Base-by-base conservation (phyloP, 768 basidiomycete species). In the Termitomyces sp. region DNA sequence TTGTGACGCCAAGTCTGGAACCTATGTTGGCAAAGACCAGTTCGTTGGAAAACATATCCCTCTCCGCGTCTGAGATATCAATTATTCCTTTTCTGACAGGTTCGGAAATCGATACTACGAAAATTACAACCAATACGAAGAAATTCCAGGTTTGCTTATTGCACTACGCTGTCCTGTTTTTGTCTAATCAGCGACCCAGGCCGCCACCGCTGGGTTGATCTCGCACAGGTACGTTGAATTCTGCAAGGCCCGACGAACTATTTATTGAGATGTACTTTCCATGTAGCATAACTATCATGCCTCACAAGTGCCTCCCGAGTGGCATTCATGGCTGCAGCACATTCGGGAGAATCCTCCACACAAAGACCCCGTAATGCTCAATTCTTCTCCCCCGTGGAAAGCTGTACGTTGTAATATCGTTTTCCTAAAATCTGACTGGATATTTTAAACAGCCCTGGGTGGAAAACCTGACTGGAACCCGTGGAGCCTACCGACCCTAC, bases 131-230 rank as follows among this genome's bases (percentile, higher is more conserved):
- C 78, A 82, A 28, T 81, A 86, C 60, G 89, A 96, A 63, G 94
- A 98, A 68, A 71, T 95, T 45, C 94, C 94, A 53, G 93, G 93
- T 90, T 58, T 38, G 81, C 71, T 24, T 48, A 14, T 21, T 49
- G 22, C 26, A 2, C 15, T 38, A n/a, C 44, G 3, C 22, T 46
- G 3, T 24, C 37, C 9, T 17, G 19, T 51, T 35, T 49, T 44
- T 41, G 35, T 55, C 56, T 53, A 21, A 49, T 34, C 38, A 48
- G 0, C 59, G 46, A 14, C 45, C 12, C 68, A 91, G 94, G 95
- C 64, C 90, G 96, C 62, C 93, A 97, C 67, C 83, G 96, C 70
- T 98, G 96, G 96, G 85, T 98, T 42, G 96, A 98, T 74, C 93
- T 81, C 65, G 80, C 87, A 17, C 93, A 97, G 75, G 90, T 91